Percentiles rank a stretch among this genome's conserved stretches.
Conservation (phyloP, 306 rosid genomes). For the Casuarina equisetifolia region DNA sequence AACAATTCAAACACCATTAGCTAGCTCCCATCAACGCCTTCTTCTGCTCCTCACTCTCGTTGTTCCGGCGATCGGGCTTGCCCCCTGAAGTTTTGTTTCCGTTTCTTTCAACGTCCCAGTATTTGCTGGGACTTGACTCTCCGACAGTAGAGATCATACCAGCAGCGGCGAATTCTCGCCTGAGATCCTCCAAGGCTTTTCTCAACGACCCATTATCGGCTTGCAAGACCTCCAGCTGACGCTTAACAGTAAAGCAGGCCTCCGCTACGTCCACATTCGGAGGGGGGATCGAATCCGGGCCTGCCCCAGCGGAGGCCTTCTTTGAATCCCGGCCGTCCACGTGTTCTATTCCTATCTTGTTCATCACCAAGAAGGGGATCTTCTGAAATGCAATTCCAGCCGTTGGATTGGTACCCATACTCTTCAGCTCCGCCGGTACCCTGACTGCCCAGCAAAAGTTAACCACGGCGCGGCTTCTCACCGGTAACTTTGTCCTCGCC, state of each 20-base stretch:
- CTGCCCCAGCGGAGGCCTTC: not conserved
- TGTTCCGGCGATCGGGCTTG: slow-evolving; percentile 38
- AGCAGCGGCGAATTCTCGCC: slow-evolving; percentile 51
- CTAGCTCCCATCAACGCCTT: slow-evolving; percentile 45
- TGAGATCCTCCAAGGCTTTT: slow-evolving; percentile 75
- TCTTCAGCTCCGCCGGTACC: slow-evolving; percentile 63
- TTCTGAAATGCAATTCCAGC: slow-evolving; percentile 49
- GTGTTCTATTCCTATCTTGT: slow-evolving; percentile 87
- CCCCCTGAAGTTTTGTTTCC: slow-evolving; percentile 20
- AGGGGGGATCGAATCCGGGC: slow-evolving; percentile 11
- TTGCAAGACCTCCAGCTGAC: slow-evolving; percentile 65
- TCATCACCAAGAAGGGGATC: slow-evolving; percentile 80
- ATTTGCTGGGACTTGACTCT: slow-evolving; percentile 31
- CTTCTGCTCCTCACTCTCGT: slow-evolving; percentile 58
- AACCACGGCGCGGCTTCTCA: slow-evolving; percentile 51
- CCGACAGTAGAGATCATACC: not conserved
- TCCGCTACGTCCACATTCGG: slow-evolving; percentile 52
- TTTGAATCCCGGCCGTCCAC: slow-evolving; percentile 47
- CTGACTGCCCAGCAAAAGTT: slow-evolving; percentile 81
- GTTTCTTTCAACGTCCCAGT: slow-evolving; percentile 38
- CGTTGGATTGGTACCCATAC: slow-evolving; percentile 15
- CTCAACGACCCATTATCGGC: slow-evolving; percentile 67
- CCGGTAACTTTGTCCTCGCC: slow-evolving; percentile 67
- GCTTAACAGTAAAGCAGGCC: slow-evolving; percentile 55
- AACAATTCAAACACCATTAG: slow-evolving; percentile 25